Evolutionary conservation across 225 moss, liverwort and hornwort species (phyloP), one percentile per base, ranked within the genome.

Genomic region (Neckera pumila): DNA sequence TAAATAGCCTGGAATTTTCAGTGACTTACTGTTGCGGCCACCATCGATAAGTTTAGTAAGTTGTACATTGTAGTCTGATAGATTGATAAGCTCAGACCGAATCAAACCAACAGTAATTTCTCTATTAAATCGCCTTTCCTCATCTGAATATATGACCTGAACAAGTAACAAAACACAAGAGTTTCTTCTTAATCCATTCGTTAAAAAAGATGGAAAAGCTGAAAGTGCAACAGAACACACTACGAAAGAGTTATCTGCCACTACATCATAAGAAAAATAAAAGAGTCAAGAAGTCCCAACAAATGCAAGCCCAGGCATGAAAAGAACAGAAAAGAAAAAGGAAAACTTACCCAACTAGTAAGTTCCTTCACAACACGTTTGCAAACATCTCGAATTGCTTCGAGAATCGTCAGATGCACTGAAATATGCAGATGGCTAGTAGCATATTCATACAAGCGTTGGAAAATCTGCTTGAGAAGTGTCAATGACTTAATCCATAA

Each of bases 331-430:
- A 82, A 74, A 70, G 74, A 78, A 73, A 42, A 42, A 80, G 67
- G 79, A 75, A 80, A 76, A 56, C 90, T 81, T 95, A 98, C 97
- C 98, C 98, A 98, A 93, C 96, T 97, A 86, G 98, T 98, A 83
- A 98, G 92, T 91, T 98, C 98, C 90, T 98, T 98, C 47, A 97
- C 97, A 61, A 98, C 95, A 87, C 96, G 96, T 90, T 97, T 97
- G 95, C 96, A 98, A 85, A 98, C 98, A 93, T 98, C 98, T 89
- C 98, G 93, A 85, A 98, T 97, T 70, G 98, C 94, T 92, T 98
- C 98, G 77, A 98, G 94, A 73, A 97, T 94, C 78, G 94, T 92
- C 88, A 98, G 88, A 92, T 98, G 95, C 86, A 94, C 95, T 84
- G 96, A 95, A 59, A 96, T 93, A 91, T 98, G 94, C 87, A 97